Evolutionary conservation across 2,329 filamentous ascomycete species (phyloP), one percentile per base, ranked within the genome.

Genomic region (Fusarium beomiforme): DNA sequence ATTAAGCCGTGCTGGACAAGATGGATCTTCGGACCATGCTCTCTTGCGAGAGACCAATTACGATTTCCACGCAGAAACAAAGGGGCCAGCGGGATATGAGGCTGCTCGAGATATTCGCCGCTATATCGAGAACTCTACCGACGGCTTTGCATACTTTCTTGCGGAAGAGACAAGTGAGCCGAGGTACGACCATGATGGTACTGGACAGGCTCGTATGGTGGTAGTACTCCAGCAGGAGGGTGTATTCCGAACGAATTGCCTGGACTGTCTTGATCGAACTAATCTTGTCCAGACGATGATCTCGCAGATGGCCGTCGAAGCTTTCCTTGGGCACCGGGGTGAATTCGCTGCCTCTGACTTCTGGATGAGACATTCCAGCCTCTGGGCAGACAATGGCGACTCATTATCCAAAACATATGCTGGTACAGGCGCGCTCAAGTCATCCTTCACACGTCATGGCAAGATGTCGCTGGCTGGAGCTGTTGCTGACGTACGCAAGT

Each of bases 301-400:
- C 75, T 98, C 95, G 63, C 92, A 94, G 76, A 95, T 98, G 92
- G 94, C 94, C 1, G 86, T 98, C 23, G 94, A 97, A 78, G 86
- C 91, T 1, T 98, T 98, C 75, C 83, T 99, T 6, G 82, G 83
- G 17, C 94, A 97, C 73, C 87, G 91, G 66, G 88, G 87, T 29
- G 90, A 93, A 71, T 86, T 85, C 67, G 91, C 93, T 1, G 86
- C 87, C 13, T 88, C 91, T 1, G 95, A 98, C 77, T 95, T 98
- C 76, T 97, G 95, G 92, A 92, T 93, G 82, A 88, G 93, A 51
- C 96, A 99, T 82, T 95, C 94, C 12, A 96, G 90, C 67, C 86
- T 99, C 2, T 99, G 96, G 96, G 96, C 96, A 36, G 96, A 99
- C 80, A 98, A 98, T 78, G 96, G 96, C 24, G 96, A 99, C 83